Evolutionary conservation across 73 alveolate genomes (phyloP).

Genomic region (Durusdinium trenchii): DNA sequence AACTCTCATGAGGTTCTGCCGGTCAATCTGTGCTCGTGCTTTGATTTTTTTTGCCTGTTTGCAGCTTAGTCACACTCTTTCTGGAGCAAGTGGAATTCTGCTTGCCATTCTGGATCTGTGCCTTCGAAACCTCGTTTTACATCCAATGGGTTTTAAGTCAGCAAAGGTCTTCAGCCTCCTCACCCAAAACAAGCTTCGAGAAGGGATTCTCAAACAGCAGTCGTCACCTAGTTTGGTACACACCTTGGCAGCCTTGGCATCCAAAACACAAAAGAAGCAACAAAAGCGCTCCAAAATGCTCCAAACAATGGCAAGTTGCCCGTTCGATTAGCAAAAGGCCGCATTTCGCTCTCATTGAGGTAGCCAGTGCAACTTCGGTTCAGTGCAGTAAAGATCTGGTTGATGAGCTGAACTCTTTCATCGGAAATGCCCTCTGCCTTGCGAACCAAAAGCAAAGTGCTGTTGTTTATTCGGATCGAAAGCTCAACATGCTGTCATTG

Average conservation of each 20-base stretch:
- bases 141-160: no score
- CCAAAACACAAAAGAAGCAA: no score
- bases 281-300: no score
- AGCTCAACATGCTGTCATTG: no score
- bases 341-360: conserved; percentile 9
- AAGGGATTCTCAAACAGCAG: no score
- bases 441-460: no score
- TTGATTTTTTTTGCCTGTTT: background rate
- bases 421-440: background rate
- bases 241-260: no score
- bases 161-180: no score
- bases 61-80: background rate
- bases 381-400: background rate
- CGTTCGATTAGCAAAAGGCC: conserved; percentile 26
- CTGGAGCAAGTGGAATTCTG: background rate
- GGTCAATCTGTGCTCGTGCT: background rate
- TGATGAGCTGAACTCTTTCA: background rate
- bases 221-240: no score
- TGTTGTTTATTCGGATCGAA: no score
- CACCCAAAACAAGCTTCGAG: no score
- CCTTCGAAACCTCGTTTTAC: conserved; percentile 25
- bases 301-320: conserved; percentile 3
- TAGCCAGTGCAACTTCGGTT: background rate
- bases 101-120: conserved; percentile 43
- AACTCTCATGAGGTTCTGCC: background rate